A percentile compares a stretch with the other conserved stretches of the same genome.
These are phyloP conservation scores for Blastobotrys serpentis DNA, from an alignment of 1,139 yeast species.

Conservation along the genomic window DNA sequence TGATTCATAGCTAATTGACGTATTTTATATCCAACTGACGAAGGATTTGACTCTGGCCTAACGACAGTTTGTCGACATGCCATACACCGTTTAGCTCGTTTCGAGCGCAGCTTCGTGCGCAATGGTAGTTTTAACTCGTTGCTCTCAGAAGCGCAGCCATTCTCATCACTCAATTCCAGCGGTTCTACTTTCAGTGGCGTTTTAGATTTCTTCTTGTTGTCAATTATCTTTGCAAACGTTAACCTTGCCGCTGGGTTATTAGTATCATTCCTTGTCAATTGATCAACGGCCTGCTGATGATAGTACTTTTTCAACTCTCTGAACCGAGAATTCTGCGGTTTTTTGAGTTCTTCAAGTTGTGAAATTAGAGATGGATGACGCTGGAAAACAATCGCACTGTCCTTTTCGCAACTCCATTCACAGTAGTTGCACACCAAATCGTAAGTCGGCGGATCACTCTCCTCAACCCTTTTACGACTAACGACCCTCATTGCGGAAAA, in stretches of 20 bases:
- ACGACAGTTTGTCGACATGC: constrained; percentile 33
- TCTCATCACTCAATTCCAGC: constrained; percentile 1
- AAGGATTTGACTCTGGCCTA: constrained; percentile 34
- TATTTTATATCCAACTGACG: constrained; percentile 27
- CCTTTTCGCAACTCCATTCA: constrained; percentile 25
- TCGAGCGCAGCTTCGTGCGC: constrained; percentile 27
- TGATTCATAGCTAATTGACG: constrained; percentile 32
- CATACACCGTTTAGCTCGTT: constrained; percentile 31
- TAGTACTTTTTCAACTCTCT: constrained; percentile 14
- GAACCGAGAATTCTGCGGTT: constrained; percentile 14
- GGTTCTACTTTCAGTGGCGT: constrained; percentile 1
- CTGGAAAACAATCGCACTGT: constrained; percentile 15
- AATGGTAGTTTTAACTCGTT: constrained; percentile 2
- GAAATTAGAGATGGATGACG: constrained; percentile 19
- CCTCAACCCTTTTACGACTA: constrained; percentile 13
- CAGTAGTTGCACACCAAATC: constrained; percentile 28
- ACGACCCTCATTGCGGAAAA: constrained; percentile 17
- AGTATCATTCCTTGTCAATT: constrained; percentile 10
- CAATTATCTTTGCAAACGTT: constrained; percentile 14
- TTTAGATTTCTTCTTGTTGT: constrained; percentile 10
- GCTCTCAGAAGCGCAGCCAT: not conserved
- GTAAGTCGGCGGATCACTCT: constrained; percentile 15
- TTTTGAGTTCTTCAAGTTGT: constrained; percentile 4
- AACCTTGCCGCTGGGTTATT: not conserved
- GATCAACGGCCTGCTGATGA: constrained; percentile 14